Conservation (phyloP, 148 eudicot species). For the Rhododendron henanense region DNA sequence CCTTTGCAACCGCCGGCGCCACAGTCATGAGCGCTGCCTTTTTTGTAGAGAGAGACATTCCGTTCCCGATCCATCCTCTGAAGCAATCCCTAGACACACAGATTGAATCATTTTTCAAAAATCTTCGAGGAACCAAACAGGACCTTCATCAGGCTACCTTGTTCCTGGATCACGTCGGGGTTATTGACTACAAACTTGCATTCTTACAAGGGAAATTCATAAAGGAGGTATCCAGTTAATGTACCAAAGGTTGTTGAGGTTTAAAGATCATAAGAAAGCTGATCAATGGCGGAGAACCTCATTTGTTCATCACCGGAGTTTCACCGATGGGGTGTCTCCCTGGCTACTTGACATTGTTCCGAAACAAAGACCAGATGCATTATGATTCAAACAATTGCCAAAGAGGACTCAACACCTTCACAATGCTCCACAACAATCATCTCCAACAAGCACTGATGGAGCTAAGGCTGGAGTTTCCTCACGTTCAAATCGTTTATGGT, state of each 20-base stretch:
- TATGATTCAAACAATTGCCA: no score
- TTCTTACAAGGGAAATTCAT: background rate
- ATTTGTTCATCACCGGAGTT: background rate
- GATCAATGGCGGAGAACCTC: background rate
- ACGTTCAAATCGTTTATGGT: background rate
- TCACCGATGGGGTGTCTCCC: background rate
- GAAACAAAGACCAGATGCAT: background rate
- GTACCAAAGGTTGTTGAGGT: background rate
- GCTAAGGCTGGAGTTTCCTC: background rate
- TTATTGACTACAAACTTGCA: background rate
- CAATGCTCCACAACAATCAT: background rate
- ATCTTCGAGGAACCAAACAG: no score
- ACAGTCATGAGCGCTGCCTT: background rate
- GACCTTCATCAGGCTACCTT: no score
- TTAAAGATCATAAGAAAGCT: background rate
- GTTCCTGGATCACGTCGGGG: background rate
- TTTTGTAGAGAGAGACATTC: background rate
- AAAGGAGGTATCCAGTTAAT: background rate
- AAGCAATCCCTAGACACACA: background rate
- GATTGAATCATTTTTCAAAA: background rate
- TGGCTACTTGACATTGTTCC: background rate
- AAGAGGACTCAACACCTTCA: background rate
- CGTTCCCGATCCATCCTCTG: background rate
- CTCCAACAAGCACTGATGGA: background rate
- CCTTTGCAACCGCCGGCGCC: background rate